A percentile compares a stretch with the other conserved stretches of the same genome.
These are phyloP conservation scores for Solanum chacoense DNA, from an alignment of 305 asterid genomes.

Conservation along the genomic window DNA sequence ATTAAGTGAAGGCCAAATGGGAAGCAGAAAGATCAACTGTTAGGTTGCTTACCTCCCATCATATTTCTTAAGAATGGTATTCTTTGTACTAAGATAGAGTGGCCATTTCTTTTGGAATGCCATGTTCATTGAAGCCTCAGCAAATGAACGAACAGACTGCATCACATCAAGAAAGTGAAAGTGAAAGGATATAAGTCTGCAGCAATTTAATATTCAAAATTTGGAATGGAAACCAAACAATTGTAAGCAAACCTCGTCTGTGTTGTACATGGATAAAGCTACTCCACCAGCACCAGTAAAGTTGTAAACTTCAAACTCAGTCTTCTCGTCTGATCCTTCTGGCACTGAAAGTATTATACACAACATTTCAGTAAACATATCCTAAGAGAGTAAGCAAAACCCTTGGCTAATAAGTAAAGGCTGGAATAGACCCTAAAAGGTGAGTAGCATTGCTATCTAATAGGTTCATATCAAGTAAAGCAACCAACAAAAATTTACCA, in stretches of 20 bases:
- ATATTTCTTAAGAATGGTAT: conserved; percentile 88
- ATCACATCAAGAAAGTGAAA: conserved; percentile 3
- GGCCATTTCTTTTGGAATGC: conserved; percentile 92
- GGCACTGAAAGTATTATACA: conserved; percentile 40
- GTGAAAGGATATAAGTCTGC: background rate
- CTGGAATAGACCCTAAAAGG: background rate
- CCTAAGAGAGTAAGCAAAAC: background rate
- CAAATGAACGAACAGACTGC: conserved; percentile 75
- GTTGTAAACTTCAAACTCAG: conserved; percentile 69
- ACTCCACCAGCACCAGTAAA: conserved; percentile 95
- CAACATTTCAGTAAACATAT: background rate
- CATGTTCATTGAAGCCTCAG: conserved; percentile 87
- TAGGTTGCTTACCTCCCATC: conserved; percentile 61
- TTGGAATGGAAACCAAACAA: background rate
- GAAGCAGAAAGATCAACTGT: background rate
- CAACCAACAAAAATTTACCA: conserved; percentile 31
- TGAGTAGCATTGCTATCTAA: background rate
- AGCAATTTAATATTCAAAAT: background rate
- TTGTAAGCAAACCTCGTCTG: conserved; percentile 66
- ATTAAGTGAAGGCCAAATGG: background rate
- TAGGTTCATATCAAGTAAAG: background rate
- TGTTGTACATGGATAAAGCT: conserved; percentile 89
- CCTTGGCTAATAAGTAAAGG: background rate
- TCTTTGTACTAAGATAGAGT: conserved; percentile 89
- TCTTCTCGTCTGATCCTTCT: conserved; percentile 56